These are phyloP conservation scores for Dactylellina parvicollis DNA, from an alignment of 2,329 filamentous ascomycete species.

Conservation along the genomic window DNA sequence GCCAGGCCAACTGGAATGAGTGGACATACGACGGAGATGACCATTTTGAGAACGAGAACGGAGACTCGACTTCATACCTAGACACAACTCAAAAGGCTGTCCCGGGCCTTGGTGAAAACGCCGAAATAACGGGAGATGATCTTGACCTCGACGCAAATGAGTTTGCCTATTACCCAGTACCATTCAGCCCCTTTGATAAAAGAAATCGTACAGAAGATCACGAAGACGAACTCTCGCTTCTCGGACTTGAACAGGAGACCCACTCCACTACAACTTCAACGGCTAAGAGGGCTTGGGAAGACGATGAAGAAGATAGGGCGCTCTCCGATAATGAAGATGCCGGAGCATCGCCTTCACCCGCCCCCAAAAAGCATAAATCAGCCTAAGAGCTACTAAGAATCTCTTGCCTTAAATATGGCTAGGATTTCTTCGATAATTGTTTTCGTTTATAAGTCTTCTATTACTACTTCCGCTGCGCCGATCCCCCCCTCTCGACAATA, in stretches of 20 bases:
- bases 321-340: constrained; percentile 17
- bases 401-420: too few relatives aligned
- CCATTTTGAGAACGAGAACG: constrained; percentile 9
- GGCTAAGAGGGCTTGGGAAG: constrained; percentile 40
- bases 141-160: constrained; percentile 25
- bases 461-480: neutral
- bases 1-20: constrained; percentile 33
- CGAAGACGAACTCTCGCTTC: constrained; percentile 19
- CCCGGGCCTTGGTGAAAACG: neutral
- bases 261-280: constrained; percentile 28
- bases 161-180: constrained; percentile 39
- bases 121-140: neutral
- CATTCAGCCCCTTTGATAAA: constrained; percentile 20
- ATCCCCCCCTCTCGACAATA: neutral
- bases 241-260: constrained; percentile 43
- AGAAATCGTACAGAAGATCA: neutral
- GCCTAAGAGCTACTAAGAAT: too few relatives aligned
- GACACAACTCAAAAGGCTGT: neutral
- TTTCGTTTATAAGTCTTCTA: neutral
- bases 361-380: constrained; percentile 34
- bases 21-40: constrained; percentile 40
- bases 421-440: too few relatives aligned
- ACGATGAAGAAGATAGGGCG: constrained; percentile 33
- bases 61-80: neutral
- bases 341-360: constrained; percentile 24